These are phyloP conservation scores for Rhizopus delemar DNA, from an alignment of 371 early-diverging fungal genomes.

Conservation along the genomic window DNA sequence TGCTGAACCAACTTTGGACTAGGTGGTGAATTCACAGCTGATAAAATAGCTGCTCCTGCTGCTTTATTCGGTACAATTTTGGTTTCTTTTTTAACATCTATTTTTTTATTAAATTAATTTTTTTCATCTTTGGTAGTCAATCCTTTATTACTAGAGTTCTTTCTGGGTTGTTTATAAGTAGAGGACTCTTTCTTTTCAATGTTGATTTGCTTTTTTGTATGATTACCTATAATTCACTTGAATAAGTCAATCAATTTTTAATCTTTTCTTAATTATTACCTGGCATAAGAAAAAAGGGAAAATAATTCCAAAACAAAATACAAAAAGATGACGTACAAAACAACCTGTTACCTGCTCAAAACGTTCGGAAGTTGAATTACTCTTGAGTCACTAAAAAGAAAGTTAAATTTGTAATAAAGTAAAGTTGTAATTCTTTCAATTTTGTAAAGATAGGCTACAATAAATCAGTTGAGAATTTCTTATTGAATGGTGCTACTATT, in stretches of 20 bases:
- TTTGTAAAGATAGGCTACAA: no score
- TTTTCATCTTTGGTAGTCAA: background rate
- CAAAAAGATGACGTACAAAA: no score
- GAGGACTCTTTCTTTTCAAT: conserved; percentile 20
- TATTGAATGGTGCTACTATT: no score
- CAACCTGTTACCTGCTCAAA: no score
- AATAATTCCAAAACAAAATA: no score
- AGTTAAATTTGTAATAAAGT: no score
- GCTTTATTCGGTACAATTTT: conserved; percentile 17
- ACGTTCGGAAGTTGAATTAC: no score
- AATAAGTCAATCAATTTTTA: background rate
- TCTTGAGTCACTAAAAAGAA: no score
- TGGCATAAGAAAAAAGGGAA: background rate
- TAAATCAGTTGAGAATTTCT: no score
- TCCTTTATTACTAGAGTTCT: conserved; percentile 11
- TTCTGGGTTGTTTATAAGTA: conserved; percentile 18
- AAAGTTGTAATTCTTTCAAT: no score
- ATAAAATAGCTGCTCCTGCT: conserved; percentile 33
- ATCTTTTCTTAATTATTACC: background rate
- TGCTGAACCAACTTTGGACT: conserved; percentile 7
- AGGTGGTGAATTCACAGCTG: conserved; percentile 29
- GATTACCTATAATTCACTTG: conserved; percentile 14
- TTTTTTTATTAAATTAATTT: background rate
- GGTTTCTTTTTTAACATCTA: conserved; percentile 3
- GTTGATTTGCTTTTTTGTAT: conserved; percentile 18